These are phyloP conservation scores for Citropsis articulata DNA, from an alignment of 345 rosid species.

Conservation along the genomic window DNA sequence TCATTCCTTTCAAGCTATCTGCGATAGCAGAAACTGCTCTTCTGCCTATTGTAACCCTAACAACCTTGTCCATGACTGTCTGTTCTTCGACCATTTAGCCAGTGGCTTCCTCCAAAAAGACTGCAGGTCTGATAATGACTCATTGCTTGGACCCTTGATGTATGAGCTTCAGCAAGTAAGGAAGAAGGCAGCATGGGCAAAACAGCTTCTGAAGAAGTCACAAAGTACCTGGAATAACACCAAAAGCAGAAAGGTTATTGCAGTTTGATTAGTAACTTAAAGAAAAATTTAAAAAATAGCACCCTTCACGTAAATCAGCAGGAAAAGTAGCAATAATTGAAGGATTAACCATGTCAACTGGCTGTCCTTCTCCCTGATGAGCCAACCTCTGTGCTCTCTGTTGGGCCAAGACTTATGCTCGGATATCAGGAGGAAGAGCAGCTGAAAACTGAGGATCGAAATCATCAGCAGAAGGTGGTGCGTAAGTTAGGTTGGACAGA, in stretches of 20 bases:
- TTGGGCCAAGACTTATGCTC: constrained; percentile 95
- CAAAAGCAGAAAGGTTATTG: constrained; percentile 16
- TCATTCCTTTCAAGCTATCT: constrained; percentile 70
- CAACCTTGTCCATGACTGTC: constrained; percentile 88
- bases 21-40: constrained; percentile 59
- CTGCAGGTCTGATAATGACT: constrained; percentile 97
- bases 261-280: constrained; percentile 13
- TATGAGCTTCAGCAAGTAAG: constrained; percentile 89
- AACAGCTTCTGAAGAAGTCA: constrained; percentile 94
- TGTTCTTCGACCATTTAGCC: constrained; percentile 69
- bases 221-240: constrained; percentile 64
- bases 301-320: constrained; percentile 97
- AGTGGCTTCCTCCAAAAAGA: constrained; percentile 77
- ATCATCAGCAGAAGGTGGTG: constrained; percentile 82
- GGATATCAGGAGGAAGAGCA: constrained; percentile 97
- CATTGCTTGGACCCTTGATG: constrained; percentile 91
- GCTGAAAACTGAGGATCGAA: constrained; percentile 96
- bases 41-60: constrained; percentile 76
- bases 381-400: constrained; percentile 89
- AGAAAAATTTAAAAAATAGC: constrained; percentile 17
- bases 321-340: constrained; percentile 97
- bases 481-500: constrained; percentile 73
- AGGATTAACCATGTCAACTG: constrained; percentile 98
- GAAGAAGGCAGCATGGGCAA: constrained; percentile 45
- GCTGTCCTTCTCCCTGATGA: constrained; percentile 90